Conservation (phyloP, 805 yeast genomes). For the Lachancea sp. region DNA sequence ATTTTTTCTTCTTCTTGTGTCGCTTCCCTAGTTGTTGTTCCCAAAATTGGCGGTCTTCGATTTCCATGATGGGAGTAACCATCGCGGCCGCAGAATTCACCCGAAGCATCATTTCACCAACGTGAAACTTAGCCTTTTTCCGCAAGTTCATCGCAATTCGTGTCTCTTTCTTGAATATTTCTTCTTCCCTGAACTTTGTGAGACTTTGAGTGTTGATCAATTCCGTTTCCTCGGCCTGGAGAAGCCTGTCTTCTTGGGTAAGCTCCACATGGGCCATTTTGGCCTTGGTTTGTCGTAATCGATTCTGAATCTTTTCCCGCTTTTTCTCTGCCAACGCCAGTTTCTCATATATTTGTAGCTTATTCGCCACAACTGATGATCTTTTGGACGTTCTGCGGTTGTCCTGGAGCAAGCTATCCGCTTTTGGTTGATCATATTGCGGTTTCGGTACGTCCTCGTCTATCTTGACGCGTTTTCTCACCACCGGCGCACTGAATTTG, state of each 20-base stretch:
- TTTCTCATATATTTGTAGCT: slow-evolving; percentile 67
- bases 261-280: slow-evolving; percentile 34
- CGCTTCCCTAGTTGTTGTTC: slow-evolving; percentile 35
- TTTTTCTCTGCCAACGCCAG: slow-evolving; percentile 62
- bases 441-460: slow-evolving; percentile 13
- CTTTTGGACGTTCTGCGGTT: slow-evolving; percentile 71
- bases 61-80: slow-evolving; percentile 60
- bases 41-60: slow-evolving; percentile 42
- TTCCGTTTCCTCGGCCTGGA: slow-evolving; percentile 87
- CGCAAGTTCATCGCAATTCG: slow-evolving; percentile 69
- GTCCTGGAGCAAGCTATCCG: slow-evolving; percentile 46
- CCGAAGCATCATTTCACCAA: slow-evolving; percentile 33
- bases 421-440: slow-evolving; percentile 34
- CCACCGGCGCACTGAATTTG: slow-evolving; percentile 9
- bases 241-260: slow-evolving; percentile 42
- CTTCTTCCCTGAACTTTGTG: slow-evolving; percentile 76
- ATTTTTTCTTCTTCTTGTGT: slow-evolving; percentile 41
- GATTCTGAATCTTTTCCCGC: slow-evolving; percentile 40
- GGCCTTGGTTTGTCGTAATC: slow-evolving; percentile 41
- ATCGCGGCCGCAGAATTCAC: slow-evolving; percentile 23
- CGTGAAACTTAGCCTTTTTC: slow-evolving; percentile 52
- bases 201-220: slow-evolving; percentile 65
- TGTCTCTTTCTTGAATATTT: slow-evolving; percentile 66
- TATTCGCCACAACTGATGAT: slow-evolving; percentile 67
- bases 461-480: slow-evolving; percentile 23